Conservation (phyloP, 441 rosid genomes). For the Geranium incanum region DNA sequence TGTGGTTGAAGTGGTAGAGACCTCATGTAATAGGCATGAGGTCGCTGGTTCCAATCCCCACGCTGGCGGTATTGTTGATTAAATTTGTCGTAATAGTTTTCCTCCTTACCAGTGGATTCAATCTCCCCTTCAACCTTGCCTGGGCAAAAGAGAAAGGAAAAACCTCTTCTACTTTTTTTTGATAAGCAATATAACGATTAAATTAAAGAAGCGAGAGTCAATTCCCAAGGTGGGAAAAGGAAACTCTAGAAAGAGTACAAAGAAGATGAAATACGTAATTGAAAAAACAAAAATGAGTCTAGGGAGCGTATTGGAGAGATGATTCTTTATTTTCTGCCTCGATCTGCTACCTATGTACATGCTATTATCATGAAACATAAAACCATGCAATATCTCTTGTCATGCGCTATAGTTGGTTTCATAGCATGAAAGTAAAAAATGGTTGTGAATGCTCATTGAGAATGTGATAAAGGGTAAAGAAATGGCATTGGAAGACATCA, state of each 20-base stretch:
- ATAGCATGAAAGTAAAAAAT: background rate
- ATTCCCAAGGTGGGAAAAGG: no score
- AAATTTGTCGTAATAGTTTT: background rate
- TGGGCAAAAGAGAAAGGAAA: slow-evolving; percentile 3
- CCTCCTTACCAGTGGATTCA: background rate
- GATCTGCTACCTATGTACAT: background rate
- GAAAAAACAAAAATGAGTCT: no score
- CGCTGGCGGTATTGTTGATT: no score
- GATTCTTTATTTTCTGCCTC: no score
- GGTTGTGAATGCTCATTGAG: slow-evolving; percentile 1
- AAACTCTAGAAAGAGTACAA: no score
- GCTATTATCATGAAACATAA: background rate
- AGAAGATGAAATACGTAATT: no score
- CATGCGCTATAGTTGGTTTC: background rate
- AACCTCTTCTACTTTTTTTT: background rate
- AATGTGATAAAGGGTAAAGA: slow-evolving; percentile 1
- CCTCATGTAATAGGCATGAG: no score
- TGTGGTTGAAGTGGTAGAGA: no score
- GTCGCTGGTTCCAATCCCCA: no score
- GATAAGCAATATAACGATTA: no score
- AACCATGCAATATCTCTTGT: background rate
- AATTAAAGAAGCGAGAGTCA: no score
- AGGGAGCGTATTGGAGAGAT: no score
- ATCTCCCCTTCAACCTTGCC: background rate
- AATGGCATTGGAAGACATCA: background rate